Percentiles rank a stretch among this genome's conserved stretches.
Conservation (phyloP, 495 filamentous ascomycete genomes). For the Diplogelasinospora grovesii region DNA sequence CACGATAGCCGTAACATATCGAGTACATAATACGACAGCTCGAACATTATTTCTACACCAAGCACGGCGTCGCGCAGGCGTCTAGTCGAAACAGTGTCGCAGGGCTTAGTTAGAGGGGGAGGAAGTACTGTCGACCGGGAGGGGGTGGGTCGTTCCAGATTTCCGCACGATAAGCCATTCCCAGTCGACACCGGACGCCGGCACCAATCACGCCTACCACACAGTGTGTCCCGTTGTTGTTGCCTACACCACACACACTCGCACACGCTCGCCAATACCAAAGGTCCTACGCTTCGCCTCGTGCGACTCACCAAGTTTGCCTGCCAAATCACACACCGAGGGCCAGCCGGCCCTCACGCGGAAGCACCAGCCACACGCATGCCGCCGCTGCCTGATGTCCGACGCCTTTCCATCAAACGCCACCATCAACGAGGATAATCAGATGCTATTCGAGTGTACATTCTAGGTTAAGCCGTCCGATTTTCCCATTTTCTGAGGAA, state of each 20-base stretch:
- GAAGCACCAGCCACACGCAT: slow-evolving; percentile 15
- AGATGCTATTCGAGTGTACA: slow-evolving; percentile 34
- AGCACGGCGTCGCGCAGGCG: too few species aligned
- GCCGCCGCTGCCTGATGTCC: slow-evolving; percentile 10
- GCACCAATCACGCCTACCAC: slow-evolving; percentile 3
- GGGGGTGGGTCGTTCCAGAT: too few species aligned
- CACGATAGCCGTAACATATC: too few species aligned
- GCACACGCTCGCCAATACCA: slow-evolving; percentile 2
- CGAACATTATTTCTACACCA: too few species aligned
- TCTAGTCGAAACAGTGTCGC: too few species aligned
- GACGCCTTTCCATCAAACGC: slow-evolving; percentile 19
- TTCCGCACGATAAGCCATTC: slow-evolving; percentile 4
- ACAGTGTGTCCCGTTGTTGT: neutral
- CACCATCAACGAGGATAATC: slow-evolving; percentile 27
- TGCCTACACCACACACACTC: neutral
- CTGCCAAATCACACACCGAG: slow-evolving; percentile 1
- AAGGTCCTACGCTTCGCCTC: slow-evolving; percentile 11
- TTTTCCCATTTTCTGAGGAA: slow-evolving; percentile 16
- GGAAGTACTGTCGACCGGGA: too few species aligned
- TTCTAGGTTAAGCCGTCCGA: slow-evolving; percentile 29
- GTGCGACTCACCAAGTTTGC: slow-evolving; percentile 13
- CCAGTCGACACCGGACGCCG: slow-evolving; percentile 8
- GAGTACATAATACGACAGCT: too few species aligned
- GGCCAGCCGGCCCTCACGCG: slow-evolving; percentile 11
- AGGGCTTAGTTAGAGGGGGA: too few species aligned